Conservation (phyloP, 2,329 filamentous ascomycete species). For the Colletotrichum orbiculare region DNA sequence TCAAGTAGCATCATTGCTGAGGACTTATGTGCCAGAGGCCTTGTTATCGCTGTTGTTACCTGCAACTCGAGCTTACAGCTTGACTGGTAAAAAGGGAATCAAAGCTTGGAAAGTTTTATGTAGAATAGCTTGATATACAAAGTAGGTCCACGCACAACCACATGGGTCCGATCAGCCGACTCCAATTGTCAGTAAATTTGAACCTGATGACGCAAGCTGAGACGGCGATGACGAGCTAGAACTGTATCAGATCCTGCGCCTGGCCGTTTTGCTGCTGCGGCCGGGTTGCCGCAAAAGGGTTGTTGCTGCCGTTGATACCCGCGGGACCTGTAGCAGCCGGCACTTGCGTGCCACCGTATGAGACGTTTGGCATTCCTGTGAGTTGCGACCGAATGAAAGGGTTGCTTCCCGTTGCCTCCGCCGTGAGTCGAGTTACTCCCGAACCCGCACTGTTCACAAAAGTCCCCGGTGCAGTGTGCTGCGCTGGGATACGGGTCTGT, state of each 20-base stretch:
- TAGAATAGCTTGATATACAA: no score
- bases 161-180: no score
- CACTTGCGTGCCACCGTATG: slow-evolving; percentile 61
- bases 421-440: slow-evolving; percentile 76
- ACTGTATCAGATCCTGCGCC: slow-evolving; percentile 72
- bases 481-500: slow-evolving; percentile 91
- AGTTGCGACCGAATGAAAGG: slow-evolving; percentile 89
- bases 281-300: slow-evolving; percentile 67
- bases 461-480: slow-evolving; percentile 94
- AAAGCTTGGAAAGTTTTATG: no score
- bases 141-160: no score
- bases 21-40: no score
- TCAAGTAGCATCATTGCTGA: no score
- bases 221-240: slow-evolving; percentile 51
- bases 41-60: no score
- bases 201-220: no score
- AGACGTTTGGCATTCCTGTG: slow-evolving; percentile 76
- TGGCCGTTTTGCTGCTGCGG: slow-evolving; percentile 61
- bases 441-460: slow-evolving; percentile 96
- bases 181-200: no score
- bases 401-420: slow-evolving; percentile 83
- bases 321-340: slow-evolving; percentile 68
- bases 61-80: no score
- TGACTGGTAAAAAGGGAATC: no score
- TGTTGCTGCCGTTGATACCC: slow-evolving; percentile 66